Conservation (phyloP, 352 stramenopile genomes). For the Pythium volutum region DNA sequence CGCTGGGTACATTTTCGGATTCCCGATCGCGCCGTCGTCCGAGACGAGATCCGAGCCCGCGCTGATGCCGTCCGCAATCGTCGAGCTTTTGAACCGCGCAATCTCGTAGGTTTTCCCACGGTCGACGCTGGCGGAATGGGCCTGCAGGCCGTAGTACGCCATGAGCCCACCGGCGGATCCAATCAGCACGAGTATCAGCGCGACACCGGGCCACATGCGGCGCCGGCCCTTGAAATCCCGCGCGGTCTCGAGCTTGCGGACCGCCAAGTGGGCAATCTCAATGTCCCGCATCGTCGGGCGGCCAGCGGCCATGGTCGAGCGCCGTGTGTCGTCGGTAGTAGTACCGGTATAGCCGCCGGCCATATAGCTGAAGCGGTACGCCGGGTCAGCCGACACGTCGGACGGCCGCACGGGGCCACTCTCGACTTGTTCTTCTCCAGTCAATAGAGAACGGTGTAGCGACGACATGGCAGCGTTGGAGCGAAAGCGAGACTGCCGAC, state of each 20-base stretch:
- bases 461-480: no score
- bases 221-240: conserved; percentile 3
- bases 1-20: conserved; percentile 63
- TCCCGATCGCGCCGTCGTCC: conserved; percentile 63
- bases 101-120: neutral
- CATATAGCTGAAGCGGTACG: no score
- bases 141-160: conserved; percentile 1
- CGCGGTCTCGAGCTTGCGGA: neutral
- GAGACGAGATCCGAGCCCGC: conserved; percentile 32
- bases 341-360: no score
- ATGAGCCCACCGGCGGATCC: neutral
- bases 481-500: no score
- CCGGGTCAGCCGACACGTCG: no score
- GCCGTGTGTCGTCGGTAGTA: no score
- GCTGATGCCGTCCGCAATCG: conserved; percentile 1
- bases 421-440: no score
- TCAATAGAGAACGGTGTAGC: no score
- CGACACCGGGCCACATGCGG: conserved; percentile 4
- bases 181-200: conserved; percentile 1
- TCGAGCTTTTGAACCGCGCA: neutral
- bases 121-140: neutral
- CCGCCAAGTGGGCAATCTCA: neutral
- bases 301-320: no score
- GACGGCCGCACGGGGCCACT: no score
- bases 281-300: conserved; percentile 3